Evolutionary conservation across 768 basidiomycete species (phyloP), one percentile per base, ranked within the genome.

Genomic region (Chalciporus sphaerocephalus): DNA sequence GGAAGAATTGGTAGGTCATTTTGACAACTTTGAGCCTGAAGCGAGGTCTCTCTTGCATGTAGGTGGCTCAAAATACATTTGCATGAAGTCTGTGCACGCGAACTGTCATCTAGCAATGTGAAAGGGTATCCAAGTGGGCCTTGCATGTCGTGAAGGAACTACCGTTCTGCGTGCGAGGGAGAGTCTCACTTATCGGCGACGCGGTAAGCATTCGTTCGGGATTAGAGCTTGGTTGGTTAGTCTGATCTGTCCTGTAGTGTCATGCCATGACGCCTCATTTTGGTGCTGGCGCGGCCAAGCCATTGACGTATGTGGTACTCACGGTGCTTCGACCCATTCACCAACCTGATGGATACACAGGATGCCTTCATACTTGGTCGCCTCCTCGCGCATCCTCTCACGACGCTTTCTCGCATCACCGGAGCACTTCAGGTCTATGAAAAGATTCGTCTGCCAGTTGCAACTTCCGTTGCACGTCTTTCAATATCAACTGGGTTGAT

Each of bases 141-240:
- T 53, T 80, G 24, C 70, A 74, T 40, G 61, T 62, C 23, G 54
- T 80, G 22, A 66, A 65, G 12, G 65, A 67, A 8, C 58, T 80
- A 8, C 65, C 69, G 0, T 65, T 64, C 4, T 76, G 65, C 38
- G 67, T 69, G 2, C 59, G 54, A 15, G 67, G 68, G 9, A 60
- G 66, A 5, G 70, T 79, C 0, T 70, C 69, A 6, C 63, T 83
- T 8, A 57, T 74, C 3, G 79, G 78, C 6, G 80, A 81, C 52
- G 71, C 79, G 13, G 74, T 74, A 40, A 38, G 66, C 51, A 6
- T 15, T 21, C 44, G 13, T 13, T 22, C 42, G 6, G 3, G 17
- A 8, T 1, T 2, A 2, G 10, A 15, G 5, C 7, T 16, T 21
- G 9, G 21, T 21, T 4, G 21, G 11, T 28, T 34, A 33, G 44